Evolutionary conservation across 805 yeast species (phyloP), one percentile per base, ranked within the genome.

Genomic region (Lachancea waltii): DNA sequence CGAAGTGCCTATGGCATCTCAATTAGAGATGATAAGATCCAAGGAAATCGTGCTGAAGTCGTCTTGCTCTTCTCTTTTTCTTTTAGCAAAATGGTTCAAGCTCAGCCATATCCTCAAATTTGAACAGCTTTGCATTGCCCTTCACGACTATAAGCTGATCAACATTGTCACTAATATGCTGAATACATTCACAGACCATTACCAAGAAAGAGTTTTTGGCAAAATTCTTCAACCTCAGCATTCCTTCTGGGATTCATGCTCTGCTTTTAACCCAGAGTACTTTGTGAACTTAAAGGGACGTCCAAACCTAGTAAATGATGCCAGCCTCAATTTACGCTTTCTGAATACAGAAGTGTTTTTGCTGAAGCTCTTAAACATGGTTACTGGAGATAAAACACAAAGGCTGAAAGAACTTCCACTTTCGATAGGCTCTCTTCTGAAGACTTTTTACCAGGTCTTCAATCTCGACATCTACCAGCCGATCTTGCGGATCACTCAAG

Each of bases 71-170:
- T 69, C 77, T 1, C 39, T 85, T 1, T 48, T 63, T 8, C 49
- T 75, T 15, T 53, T 92, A 15, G 54, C 81, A 23, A 73, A 72
- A 49, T 89, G 97, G 96, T 81, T 85, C 56, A 84, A 83, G 53
- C 57, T 71, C 7, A 81, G 77, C 31, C 96, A 92, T 56, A 64
- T 86, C 2, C 57, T 89, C 45, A 89, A 90, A 56, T 79, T 72
- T 56, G 94, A 86, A 55, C 84, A 80, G 49, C 63, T 90, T 10
- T 59, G 81, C 5, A 72, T 84, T 0, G 55, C 89, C 30, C 58
- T 92, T 18, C 83, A 81, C 57, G 97, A 92, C 56, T 73, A 81
- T 20, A 77, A 79, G 41, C 81, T 50, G 41, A 51, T 65, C n/a
- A 51, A 50, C 15, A 49, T 51, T 3, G 48, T 57, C 24, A 44